Evolutionary conservation across 2,329 filamentous ascomycete species (phyloP).

Genomic region (Fusarium kyushuense): DNA sequence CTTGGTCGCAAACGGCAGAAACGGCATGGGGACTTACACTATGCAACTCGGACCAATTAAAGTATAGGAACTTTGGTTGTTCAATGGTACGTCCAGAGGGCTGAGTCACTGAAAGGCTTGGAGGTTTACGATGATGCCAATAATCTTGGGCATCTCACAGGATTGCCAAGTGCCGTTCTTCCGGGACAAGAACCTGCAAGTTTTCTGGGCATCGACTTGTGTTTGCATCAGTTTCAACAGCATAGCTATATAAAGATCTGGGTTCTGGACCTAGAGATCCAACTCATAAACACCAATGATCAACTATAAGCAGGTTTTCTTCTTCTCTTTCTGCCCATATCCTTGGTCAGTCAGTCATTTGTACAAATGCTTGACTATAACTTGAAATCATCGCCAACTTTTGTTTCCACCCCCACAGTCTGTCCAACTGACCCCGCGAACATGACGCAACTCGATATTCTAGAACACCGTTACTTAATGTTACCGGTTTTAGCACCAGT

Average conservation of each 20-base stretch:
- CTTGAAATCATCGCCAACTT: conserved; percentile 20
- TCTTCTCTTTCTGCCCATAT: conserved; percentile 1
- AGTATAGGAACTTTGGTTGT: background rate
- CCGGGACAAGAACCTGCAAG: conserved; percentile 24
- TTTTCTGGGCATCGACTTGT: conserved; percentile 15
- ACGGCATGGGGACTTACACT: background rate
- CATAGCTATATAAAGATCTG: conserved; percentile 24
- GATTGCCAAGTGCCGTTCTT: conserved; percentile 41
- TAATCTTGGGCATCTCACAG: conserved; percentile 15
- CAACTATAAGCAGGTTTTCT: background rate
- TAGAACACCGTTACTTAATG: conserved; percentile 37
- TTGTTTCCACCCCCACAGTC: conserved; percentile 15
- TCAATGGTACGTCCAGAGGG: background rate
- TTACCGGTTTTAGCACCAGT: conserved; percentile 33
- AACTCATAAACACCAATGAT: background rate
- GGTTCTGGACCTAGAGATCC: background rate
- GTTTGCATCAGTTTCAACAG: conserved; percentile 20
- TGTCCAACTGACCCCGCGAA: conserved; percentile 25
- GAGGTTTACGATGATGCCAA: conserved; percentile 22
- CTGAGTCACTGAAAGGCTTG: background rate
- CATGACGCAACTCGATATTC: conserved; percentile 46
- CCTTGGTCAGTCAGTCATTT: conserved; percentile 1
- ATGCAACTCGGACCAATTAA: background rate
- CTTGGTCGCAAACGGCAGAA: background rate
- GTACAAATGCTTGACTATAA: background rate